phyloP scores from a whole-genome alignment of 2,329 filamentous ascomycete genomes.

The Phyllosticta citribraziliensis region DNA sequence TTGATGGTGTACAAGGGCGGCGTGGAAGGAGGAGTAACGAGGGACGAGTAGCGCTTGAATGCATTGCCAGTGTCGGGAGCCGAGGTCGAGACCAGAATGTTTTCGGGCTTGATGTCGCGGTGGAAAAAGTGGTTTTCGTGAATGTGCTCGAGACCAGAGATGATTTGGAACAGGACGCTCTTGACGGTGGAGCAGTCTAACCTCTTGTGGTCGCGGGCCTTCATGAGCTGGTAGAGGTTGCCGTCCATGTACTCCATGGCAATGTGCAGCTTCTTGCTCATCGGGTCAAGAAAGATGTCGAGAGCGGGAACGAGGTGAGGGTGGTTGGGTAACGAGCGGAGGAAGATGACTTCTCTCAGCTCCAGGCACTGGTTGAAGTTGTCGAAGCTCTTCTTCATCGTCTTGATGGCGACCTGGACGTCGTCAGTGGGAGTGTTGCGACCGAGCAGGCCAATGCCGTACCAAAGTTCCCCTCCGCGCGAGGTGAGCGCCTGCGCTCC shows the following conservation, averaged over 20 bases:
- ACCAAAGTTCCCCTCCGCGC: constrained; percentile 89
- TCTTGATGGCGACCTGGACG: constrained; percentile 88
- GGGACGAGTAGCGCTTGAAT: constrained; percentile 83
- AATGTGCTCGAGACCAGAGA: constrained; percentile 92
- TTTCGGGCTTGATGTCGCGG: constrained; percentile 97
- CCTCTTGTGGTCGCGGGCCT: constrained; percentile 89
- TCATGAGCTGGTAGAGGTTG: constrained; percentile 98
- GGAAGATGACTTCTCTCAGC: constrained; percentile 91
- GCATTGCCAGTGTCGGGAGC: constrained; percentile 71
- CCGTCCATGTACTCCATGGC: constrained; percentile 99
- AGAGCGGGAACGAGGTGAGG: constrained; percentile 91
- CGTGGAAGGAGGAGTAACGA: constrained; percentile 91
- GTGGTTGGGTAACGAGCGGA: constrained; percentile 78
- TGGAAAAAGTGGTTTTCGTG: constrained; percentile 97
- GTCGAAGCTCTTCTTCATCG: constrained; percentile 99
- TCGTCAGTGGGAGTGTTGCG: background rate
- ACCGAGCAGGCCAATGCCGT: constrained; percentile 33
- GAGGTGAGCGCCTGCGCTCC: constrained; percentile 78
- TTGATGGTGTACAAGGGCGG: constrained; percentile 93
- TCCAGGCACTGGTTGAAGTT: constrained; percentile 84
- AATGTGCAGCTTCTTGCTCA: constrained; percentile 93
- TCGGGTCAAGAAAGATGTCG: constrained; percentile 95
- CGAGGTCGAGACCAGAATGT: constrained; percentile 92
- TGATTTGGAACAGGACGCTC: constrained; percentile 95
- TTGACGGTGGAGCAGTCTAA: constrained; percentile 88